Evolutionary conservation across 208 protist species (phyloP).

Genomic region (Trypanosoma cruzi): DNA sequence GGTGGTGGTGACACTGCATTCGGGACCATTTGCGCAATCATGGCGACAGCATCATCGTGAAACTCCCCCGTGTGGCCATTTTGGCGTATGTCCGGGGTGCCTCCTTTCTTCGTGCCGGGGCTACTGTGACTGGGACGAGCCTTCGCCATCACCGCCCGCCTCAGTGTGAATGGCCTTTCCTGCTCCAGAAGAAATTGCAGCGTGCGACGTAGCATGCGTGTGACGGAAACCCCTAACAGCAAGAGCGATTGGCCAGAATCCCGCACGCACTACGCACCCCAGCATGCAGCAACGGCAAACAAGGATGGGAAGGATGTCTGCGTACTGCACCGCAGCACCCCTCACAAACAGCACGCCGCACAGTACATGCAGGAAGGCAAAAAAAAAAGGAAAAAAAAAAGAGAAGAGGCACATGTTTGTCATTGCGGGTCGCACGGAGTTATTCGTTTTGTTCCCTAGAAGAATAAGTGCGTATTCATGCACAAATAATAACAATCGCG

Average conservation of each 20-base stretch:
- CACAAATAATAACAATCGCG: not conserved
- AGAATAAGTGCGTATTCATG: too few relatives aligned
- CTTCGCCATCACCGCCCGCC: constrained; percentile 40
- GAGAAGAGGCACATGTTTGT: not conserved
- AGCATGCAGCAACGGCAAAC: not conserved
- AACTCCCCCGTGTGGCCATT: not conserved
- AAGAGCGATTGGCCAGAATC: not conserved
- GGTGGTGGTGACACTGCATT: not conserved
- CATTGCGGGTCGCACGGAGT: not conserved
- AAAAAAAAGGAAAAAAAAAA: not conserved
- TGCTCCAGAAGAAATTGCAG: constrained; percentile 32
- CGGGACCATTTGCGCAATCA: not conserved
- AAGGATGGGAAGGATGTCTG: not conserved
- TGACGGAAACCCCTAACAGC: not conserved
- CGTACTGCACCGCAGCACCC: not conserved
- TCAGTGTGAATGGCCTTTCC: constrained; percentile 26
- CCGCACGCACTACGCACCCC: constrained; percentile 2
- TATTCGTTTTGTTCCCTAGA: too few relatives aligned
- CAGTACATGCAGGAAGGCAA: not conserved
- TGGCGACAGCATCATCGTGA: not conserved
- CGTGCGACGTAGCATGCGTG: constrained; percentile 27
- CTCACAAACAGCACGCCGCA: not conserved
- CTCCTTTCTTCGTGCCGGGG: not conserved
- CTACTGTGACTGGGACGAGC: constrained; percentile 1
- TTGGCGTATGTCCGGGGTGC: too few relatives aligned